Conservation (phyloP, 2,329 filamentous ascomycete genomes). For the Nigrospora oryzae region DNA sequence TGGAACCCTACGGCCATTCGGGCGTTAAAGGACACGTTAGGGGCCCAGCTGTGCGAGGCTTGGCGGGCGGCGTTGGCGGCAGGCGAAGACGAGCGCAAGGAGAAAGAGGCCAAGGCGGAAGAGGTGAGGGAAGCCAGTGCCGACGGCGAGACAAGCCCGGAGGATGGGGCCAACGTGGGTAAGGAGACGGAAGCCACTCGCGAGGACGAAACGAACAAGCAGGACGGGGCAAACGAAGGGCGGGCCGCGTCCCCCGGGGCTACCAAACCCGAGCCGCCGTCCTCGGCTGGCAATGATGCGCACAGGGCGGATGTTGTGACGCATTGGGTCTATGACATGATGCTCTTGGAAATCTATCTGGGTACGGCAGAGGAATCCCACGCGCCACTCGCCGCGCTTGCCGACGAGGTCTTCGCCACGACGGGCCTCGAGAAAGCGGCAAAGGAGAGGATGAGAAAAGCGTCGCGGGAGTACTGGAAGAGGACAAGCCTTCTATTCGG, state of each 20-base stretch:
- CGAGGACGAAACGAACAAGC: neutral
- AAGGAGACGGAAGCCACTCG: constrained; percentile 4
- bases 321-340: constrained; percentile 55
- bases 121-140: constrained; percentile 1
- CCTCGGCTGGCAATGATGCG: neutral
- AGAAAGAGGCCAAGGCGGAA: constrained; percentile 4
- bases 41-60: constrained; percentile 36
- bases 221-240: constrained; percentile 5
- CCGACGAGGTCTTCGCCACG: constrained; percentile 33
- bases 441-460: constrained; percentile 48
- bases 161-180: constrained; percentile 5
- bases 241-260: neutral
- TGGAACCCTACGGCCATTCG: constrained; percentile 67
- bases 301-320: constrained; percentile 36
- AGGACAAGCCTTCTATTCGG: constrained; percentile 77
- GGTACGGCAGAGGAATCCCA: constrained; percentile 15
- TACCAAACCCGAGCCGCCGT: neutral
- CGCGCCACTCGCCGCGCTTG: constrained; percentile 32
- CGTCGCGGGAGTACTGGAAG: constrained; percentile 72
- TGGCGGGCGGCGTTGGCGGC: constrained; percentile 35
- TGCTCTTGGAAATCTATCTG: constrained; percentile 40
- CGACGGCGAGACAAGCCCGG: neutral
- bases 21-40: constrained; percentile 52
- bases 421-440: constrained; percentile 41
- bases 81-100: neutral